Percentiles rank a stretch among this genome's conserved stretches.
phyloP scores from a whole-genome alignment of 2,329 filamentous ascomycete species.

The Mycocentrospora acerina region DNA sequence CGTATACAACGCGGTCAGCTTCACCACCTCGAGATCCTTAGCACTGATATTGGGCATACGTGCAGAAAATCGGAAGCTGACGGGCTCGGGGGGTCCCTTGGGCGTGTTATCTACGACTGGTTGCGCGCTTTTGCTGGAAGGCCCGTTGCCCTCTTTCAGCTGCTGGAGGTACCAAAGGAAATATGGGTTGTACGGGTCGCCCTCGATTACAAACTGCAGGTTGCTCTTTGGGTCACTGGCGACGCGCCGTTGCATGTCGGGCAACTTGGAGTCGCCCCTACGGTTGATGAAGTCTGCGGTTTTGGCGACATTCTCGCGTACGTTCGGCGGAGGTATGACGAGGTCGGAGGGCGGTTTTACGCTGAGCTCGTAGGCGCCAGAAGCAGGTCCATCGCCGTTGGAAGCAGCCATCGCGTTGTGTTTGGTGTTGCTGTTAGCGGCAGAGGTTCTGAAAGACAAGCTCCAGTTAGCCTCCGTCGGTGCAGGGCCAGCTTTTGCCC shows the following conservation, averaged over 20 bases:
- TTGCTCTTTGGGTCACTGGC: conserved; percentile 82
- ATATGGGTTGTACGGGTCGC: conserved; percentile 83
- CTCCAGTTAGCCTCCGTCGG: conserved; percentile 1
- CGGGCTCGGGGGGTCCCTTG: conserved; percentile 79
- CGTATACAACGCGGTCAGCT: conserved; percentile 83
- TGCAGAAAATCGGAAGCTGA: conserved; percentile 89
- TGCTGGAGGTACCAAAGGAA: conserved; percentile 90
- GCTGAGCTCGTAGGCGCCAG: conserved; percentile 19
- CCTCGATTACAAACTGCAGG: conserved; percentile 79
- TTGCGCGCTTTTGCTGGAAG: conserved; percentile 41
- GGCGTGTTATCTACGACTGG: conserved; percentile 60
- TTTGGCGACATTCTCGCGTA: conserved; percentile 85
- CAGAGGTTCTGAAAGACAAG: conserved; percentile 8
- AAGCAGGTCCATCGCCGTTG: conserved; percentile 23
- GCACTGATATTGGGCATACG: conserved; percentile 97
- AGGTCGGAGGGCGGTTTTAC: conserved; percentile 76
- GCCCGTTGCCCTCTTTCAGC: conserved; percentile 78
- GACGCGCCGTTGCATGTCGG: conserved; percentile 83
- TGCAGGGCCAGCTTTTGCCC: conserved; percentile 5
- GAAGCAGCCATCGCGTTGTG: conserved; percentile 30
- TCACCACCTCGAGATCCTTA: conserved; percentile 75
- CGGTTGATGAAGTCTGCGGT: conserved; percentile 87
- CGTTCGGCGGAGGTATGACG: conserved; percentile 81
- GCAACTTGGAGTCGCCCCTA: conserved; percentile 69
- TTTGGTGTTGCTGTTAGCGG: conserved; percentile 7